phyloP scores from a whole-genome alignment of 169 alveolate species.

The Plasmodium reichenowi region DNA sequence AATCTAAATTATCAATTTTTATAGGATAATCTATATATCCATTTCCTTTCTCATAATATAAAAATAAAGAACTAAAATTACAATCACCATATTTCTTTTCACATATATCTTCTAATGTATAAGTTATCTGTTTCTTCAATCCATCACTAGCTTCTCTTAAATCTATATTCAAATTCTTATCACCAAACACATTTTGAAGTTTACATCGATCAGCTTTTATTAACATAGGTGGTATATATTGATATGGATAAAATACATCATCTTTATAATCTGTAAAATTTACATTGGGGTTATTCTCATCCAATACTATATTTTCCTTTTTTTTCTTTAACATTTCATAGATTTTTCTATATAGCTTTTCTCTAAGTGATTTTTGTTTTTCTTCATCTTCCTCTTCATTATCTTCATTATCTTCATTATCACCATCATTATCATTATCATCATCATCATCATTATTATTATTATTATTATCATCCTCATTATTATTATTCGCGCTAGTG shows the following conservation, averaged over 20 bases:
- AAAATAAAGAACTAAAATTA: slow-evolving; percentile 27
- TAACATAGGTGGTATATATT: slow-evolving; percentile 60
- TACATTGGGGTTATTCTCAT: background rate
- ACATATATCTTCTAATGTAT: slow-evolving; percentile 34
- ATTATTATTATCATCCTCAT: background rate
- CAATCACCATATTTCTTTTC: slow-evolving; percentile 31
- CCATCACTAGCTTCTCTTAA: slow-evolving; percentile 42
- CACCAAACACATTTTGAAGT: slow-evolving; percentile 42
- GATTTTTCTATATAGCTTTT: background rate
- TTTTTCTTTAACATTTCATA: background rate
- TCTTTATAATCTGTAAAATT: slow-evolving; percentile 5
- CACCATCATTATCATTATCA: background rate
- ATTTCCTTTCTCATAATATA: slow-evolving; percentile 50
- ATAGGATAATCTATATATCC: slow-evolving; percentile 37
- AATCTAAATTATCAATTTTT: slow-evolving; percentile 47
- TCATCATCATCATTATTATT: background rate
- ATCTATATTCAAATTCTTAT: slow-evolving; percentile 14
- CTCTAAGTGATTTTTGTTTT: background rate
- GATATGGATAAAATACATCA: slow-evolving; percentile 32
- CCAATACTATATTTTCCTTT: background rate
- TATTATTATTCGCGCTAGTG: background rate
- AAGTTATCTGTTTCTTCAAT: slow-evolving; percentile 21
- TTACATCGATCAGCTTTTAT: slow-evolving; percentile 25
- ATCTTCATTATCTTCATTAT: background rate
- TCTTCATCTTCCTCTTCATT: background rate